Conservation (phyloP, 306 rosid species). For the Ormosia semicastrata region DNA sequence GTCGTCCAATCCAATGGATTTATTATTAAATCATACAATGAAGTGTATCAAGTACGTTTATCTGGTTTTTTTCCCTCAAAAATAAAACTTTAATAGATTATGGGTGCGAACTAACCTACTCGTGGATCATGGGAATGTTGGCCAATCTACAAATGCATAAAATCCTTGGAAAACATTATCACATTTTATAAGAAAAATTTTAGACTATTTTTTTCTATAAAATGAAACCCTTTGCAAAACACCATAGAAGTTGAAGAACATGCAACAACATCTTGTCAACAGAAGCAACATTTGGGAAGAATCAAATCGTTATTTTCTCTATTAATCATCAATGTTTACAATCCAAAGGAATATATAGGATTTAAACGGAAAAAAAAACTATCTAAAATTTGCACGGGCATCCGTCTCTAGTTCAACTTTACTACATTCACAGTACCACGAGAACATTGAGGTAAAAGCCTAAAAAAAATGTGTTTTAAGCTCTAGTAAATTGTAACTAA, state of each 20-base stretch:
- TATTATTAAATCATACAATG: too few species aligned
- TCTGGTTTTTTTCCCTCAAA: too few species aligned
- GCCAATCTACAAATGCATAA: neutral
- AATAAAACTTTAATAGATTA: too few species aligned
- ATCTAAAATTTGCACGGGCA: slow-evolving; percentile 44
- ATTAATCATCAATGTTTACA: slow-evolving; percentile 46
- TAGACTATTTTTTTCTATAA: neutral
- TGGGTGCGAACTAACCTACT: too few species aligned
- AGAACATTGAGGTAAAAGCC: slow-evolving; percentile 40
- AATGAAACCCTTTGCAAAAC: neutral
- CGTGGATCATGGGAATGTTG: neutral
- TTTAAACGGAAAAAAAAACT: slow-evolving; percentile 16
- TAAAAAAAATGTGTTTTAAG: slow-evolving; percentile 58
- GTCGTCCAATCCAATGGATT: too few species aligned
- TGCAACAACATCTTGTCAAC: slow-evolving; percentile 11
- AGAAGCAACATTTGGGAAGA: slow-evolving; percentile 20
- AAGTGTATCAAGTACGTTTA: too few species aligned
- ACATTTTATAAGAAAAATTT: neutral
- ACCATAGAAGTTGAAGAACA: neutral
- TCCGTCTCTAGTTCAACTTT: slow-evolving; percentile 44
- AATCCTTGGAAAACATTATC: neutral
- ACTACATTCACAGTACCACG: slow-evolving; percentile 67
- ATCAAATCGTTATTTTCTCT: slow-evolving; percentile 35
- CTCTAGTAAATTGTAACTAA: slow-evolving; percentile 38
- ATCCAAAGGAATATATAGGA: slow-evolving; percentile 32